Evolutionary conservation across 352 stramenopile species (phyloP), one percentile per base, ranked within the genome.

Genomic region (Saprolegnia parasitica): DNA sequence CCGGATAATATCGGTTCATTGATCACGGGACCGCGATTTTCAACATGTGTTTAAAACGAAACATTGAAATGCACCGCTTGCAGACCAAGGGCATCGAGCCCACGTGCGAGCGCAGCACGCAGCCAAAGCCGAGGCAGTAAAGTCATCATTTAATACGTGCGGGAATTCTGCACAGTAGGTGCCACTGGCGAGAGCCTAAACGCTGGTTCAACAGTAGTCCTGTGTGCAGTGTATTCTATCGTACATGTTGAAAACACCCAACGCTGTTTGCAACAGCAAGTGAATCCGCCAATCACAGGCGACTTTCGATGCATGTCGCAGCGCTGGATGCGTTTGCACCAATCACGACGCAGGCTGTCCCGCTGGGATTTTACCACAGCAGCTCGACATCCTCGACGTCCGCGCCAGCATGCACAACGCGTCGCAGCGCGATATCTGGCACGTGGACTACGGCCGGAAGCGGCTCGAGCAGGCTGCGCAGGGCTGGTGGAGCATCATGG

Each of bases 391-490:
- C 42, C 13, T 49, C 42, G 13, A 49, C 11, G 42, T 35, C 42
- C 42, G 42, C 42, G 42, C n/a, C n/a, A n/a, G 15, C 6, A 70
- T 61, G 63, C 29, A 35, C 29, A 55, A 16, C 60, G 61, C 54
- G 29, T 63, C 49, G 10, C 40, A 52, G 46, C 26, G 32, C 23
- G 63, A 70, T 70, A 70, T 70, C 21, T 70, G 63, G 63, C 63
- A 70, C 26, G 49, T 70, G 21, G 63, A 70, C 63, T 70, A 70
- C 45, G 61, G n/a, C 20, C 45, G 47, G 13, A 70, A 70, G 63
- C 45, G 63, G 29, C 42, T 63, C 26, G 63, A 70, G 40, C 63
- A 70, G 37, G 63, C 63, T 5, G 63, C 63, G 18, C 63, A 70
- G 29, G 63, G 63, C 13, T 70, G 63, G 63, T 61, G 26, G 9